Evolutionary conservation across 176 grass and related monocot species (phyloP).

Genomic region (Eremochloa ophiuroides): DNA sequence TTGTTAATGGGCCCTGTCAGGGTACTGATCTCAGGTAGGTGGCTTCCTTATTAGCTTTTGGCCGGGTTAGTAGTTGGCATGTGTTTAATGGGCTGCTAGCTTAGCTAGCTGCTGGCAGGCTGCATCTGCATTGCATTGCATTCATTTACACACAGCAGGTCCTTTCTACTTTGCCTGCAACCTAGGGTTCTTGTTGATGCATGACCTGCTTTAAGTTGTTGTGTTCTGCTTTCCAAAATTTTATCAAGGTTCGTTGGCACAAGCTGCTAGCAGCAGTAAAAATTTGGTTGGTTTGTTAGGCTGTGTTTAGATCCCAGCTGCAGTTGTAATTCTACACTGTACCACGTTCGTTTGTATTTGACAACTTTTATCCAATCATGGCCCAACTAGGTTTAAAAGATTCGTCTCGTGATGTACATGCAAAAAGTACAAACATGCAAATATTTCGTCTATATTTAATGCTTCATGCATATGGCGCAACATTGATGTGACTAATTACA

Average conservation of each 20-base stretch:
- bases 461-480: too few species aligned
- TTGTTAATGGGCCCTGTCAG: not conserved
- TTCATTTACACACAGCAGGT: constrained; percentile 1
- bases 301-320: too few species aligned
- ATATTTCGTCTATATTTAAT: too few species aligned
- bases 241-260: not conserved
- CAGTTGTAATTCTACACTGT: too few species aligned
- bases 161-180: not conserved
- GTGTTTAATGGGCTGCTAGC: constrained; percentile 7
- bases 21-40: constrained; percentile 30
- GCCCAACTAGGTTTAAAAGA: too few species aligned
- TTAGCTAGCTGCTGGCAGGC: not conserved
- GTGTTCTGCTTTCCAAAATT: not conserved
- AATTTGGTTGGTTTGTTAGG: not conserved
- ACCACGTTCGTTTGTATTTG: too few species aligned
- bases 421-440: too few species aligned
- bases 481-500: too few species aligned
- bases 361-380: too few species aligned
- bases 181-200: not conserved
- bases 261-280: not conserved
- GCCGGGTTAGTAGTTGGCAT: constrained; percentile 13
- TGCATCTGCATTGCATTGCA: not conserved
- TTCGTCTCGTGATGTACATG: too few species aligned
- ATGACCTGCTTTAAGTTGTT: not conserved
- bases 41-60: constrained; percentile 2